Conservation (phyloP, 495 filamentous ascomycete species). For the Penicillium bialowiezense region DNA sequence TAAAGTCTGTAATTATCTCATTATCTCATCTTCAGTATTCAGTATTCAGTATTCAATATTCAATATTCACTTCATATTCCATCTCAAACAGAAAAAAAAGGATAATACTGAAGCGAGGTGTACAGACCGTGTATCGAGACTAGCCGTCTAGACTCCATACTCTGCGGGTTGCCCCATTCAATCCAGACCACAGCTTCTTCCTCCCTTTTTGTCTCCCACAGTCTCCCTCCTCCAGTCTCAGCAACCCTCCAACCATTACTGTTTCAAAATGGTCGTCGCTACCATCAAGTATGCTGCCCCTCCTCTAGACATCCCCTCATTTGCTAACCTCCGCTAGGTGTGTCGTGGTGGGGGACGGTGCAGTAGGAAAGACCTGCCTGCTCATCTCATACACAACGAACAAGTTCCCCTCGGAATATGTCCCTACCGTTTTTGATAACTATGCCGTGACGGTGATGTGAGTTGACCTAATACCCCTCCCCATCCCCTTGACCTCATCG, state of each 20-base stretch:
- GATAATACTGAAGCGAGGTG: constrained; percentile 5
- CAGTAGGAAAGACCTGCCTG: constrained; percentile 97
- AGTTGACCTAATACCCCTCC: constrained; percentile 38
- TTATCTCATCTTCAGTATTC: too few relatives aligned
- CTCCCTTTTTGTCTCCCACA: constrained; percentile 25
- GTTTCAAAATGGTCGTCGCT: constrained; percentile 37
- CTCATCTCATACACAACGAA: constrained; percentile 99
- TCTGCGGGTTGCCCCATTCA: constrained; percentile 31
- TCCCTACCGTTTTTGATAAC: constrained; percentile 98
- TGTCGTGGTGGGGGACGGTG: constrained; percentile 98
- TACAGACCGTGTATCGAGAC: constrained; percentile 9
- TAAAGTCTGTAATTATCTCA: too few relatives aligned
- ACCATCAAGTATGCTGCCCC: constrained; percentile 35
- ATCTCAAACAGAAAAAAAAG: not conserved
- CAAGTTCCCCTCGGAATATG: constrained; percentile 99
- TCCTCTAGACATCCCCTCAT: constrained; percentile 16
- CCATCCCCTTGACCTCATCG: not conserved
- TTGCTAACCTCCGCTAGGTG: constrained; percentile 60
- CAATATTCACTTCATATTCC: too few relatives aligned
- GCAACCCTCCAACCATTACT: constrained; percentile 18
- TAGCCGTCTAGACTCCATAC: constrained; percentile 25
- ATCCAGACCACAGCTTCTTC: constrained; percentile 28
- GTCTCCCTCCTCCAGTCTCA: constrained; percentile 8
- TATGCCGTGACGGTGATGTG: constrained; percentile 99
- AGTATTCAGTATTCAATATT: too few relatives aligned